Conservation (phyloP, 108 stramenopile genomes). For the Cylindrotheca closterium region DNA sequence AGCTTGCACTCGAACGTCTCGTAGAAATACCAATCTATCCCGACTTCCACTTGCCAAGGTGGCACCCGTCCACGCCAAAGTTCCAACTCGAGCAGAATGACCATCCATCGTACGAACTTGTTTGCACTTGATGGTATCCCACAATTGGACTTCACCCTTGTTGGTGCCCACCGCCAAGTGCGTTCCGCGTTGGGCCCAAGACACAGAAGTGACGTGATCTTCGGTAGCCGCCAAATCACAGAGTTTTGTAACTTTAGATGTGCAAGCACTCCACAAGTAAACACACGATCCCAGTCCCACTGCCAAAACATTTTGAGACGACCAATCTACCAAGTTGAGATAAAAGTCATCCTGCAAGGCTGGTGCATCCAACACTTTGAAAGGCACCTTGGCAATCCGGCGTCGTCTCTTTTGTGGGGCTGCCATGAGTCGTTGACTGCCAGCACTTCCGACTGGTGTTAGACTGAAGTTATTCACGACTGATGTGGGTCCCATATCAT, state of each 20-base stretch:
- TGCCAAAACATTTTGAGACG: slow-evolving; percentile 91
- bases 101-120: slow-evolving; percentile 79
- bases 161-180: slow-evolving; percentile 92
- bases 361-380: slow-evolving; percentile 99
- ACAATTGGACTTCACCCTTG: slow-evolving; percentile 89
- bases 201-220: slow-evolving; percentile 86
- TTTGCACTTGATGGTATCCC: slow-evolving; percentile 89
- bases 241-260: slow-evolving; percentile 91
- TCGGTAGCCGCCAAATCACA: slow-evolving; percentile 64
- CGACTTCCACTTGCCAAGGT: slow-evolving; percentile 92
- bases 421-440: slow-evolving; percentile 65
- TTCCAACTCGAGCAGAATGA: slow-evolving; percentile 91
- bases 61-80: slow-evolving; percentile 87
- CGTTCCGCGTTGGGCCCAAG: slow-evolving; percentile 91
- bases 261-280: slow-evolving; percentile 93
- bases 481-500: slow-evolving; percentile 34
- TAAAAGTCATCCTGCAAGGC: slow-evolving; percentile 99
- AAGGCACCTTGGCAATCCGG: slow-evolving; percentile 91
- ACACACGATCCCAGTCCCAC: slow-evolving; percentile 95
- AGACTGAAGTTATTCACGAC: slow-evolving; percentile 82
- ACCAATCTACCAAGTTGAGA: slow-evolving; percentile 98
- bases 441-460: slow-evolving; percentile 54
- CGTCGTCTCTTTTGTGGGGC: slow-evolving; percentile 68
- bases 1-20: slow-evolving; percentile 84
- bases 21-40: slow-evolving; percentile 87